Percentiles rank a stretch among this genome's conserved stretches.
These are phyloP conservation scores for Scutellaria baicalensis DNA, from an alignment of 257 asterid genomes.

Conservation along the genomic window DNA sequence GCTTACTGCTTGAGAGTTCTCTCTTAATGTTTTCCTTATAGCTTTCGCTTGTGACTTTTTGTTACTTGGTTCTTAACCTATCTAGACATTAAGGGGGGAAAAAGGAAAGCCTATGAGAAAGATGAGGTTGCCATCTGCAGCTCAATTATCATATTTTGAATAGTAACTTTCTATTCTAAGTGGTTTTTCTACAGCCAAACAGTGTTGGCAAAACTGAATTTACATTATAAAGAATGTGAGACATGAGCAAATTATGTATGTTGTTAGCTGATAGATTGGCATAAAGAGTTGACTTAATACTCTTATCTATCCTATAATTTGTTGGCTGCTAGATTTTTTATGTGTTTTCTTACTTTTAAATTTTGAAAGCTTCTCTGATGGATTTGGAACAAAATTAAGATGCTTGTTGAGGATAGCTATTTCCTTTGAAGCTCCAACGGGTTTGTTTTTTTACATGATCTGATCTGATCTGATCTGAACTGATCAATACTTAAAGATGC, in stretches of 20 bases:
- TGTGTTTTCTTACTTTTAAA: not conserved
- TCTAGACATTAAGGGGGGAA: not conserved
- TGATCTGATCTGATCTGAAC: not conserved
- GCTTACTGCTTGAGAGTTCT: not conserved
- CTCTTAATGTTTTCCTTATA: not conserved
- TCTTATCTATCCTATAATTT: not conserved
- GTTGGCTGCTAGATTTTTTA: not conserved
- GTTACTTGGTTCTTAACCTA: not conserved
- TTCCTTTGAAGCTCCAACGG: not conserved
- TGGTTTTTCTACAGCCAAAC: not conserved
- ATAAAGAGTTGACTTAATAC: not conserved
- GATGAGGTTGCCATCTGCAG: not conserved
- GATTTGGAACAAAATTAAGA: not conserved
- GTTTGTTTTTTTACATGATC: not conserved
- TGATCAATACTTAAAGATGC: not conserved
- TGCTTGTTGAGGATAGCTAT: conserved; percentile 1
- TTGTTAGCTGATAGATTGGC: not conserved
- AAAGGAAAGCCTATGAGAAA: not conserved
- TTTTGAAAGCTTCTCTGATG: not conserved
- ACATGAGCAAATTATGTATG: not conserved
- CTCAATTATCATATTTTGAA: not conserved
- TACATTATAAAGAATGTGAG: not conserved
- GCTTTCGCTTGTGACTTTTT: not conserved
- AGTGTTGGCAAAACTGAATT: not conserved
- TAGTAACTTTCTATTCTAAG: too few species aligned